Conservation (phyloP, 176 grass and related monocot species). For the Carex littledalei region DNA sequence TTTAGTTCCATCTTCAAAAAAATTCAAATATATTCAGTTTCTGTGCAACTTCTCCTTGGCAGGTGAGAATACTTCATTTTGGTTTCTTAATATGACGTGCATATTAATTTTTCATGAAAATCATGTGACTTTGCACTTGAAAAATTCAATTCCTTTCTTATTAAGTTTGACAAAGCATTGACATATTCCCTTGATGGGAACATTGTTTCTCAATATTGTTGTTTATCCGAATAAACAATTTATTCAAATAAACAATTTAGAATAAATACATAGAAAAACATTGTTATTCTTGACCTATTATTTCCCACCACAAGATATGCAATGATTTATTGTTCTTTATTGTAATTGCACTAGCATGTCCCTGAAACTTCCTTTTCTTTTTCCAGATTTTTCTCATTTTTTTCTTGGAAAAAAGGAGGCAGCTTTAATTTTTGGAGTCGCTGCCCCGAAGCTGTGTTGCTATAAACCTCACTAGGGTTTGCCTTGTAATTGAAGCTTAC, state of each 20-base stretch:
- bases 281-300: no score
- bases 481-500: not conserved
- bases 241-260: not conserved
- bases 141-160: slow-evolving; percentile 5
- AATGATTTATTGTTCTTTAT: slow-evolving; percentile 1
- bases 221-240: not conserved
- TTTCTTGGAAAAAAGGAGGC: not conserved
- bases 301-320: not conserved
- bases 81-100: not conserved
- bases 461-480: not conserved
- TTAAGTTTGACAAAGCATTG: not conserved
- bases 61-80: not conserved
- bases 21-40: not conserved
- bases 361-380: not conserved
- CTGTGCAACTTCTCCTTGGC: not conserved
- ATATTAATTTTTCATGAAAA: not conserved
- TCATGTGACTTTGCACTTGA: not conserved
- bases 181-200: not conserved
- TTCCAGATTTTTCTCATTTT: slow-evolving; percentile 2
- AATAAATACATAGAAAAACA: not conserved
- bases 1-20: not conserved
- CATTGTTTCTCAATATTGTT: not conserved
- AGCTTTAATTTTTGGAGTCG: not conserved
- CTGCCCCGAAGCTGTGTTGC: not conserved
- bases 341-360: not conserved